Percentiles rank a stretch among this genome's conserved stretches.
Conservation (phyloP, 1,284 basidiomycete genomes). For the Rugosomyces carneus region DNA sequence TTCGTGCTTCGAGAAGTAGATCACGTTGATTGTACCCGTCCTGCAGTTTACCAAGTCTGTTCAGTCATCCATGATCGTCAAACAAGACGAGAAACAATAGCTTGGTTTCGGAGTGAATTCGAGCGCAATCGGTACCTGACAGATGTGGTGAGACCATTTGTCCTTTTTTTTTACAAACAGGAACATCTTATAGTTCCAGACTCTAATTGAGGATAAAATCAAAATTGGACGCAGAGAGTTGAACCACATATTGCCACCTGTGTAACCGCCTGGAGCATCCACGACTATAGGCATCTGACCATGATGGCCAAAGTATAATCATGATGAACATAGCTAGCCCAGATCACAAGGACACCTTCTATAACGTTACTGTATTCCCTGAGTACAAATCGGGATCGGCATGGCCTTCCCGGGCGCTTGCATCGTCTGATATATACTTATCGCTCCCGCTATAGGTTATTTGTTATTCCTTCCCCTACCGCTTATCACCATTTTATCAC, state of each 20-base stretch:
- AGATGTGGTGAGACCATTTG: constrained; percentile 42
- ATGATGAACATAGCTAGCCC: not conserved
- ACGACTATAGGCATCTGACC: not conserved
- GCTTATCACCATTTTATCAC: not conserved
- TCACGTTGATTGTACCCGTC: constrained; percentile 5
- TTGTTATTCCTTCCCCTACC: not conserved
- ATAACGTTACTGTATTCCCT: not conserved
- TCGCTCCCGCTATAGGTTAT: not conserved
- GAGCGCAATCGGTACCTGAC: constrained; percentile 53
- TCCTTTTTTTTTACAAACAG: constrained; percentile 1
- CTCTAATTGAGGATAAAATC: constrained; percentile 44
- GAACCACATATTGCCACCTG: constrained; percentile 34
- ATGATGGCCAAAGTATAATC: not conserved
- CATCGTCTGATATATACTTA: not conserved
- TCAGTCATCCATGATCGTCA: constrained; percentile 56
- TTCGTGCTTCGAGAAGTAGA: constrained; percentile 63
- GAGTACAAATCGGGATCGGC: not conserved
- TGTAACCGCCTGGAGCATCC: not conserved
- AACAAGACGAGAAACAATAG: constrained; percentile 57
- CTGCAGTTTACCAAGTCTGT: constrained; percentile 9
- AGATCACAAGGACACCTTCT: not conserved
- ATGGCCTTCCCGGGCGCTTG: not conserved
- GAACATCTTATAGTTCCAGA: constrained; percentile 27
- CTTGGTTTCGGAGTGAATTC: constrained; percentile 69
- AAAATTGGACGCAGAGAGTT: constrained; percentile 48